These are phyloP conservation scores for Exserohilum rostratum DNA, from an alignment of 2,329 filamentous ascomycete species.

Conservation along the genomic window DNA sequence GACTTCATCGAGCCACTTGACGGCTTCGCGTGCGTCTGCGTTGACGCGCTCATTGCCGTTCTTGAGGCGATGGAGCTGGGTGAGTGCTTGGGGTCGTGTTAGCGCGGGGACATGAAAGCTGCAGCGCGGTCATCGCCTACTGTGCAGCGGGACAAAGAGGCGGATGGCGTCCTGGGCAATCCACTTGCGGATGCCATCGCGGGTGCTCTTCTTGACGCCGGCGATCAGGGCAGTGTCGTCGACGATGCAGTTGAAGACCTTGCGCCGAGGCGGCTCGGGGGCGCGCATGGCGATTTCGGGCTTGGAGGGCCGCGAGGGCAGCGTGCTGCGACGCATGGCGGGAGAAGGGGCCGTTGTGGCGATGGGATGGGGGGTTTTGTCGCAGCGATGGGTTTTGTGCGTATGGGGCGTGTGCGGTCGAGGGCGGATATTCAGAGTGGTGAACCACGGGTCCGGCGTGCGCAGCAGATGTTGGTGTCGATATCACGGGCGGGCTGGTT, in stretches of 20 bases:
- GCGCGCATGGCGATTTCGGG: slow-evolving; percentile 34
- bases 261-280: slow-evolving; percentile 47
- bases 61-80: slow-evolving; percentile 54
- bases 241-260: slow-evolving; percentile 61
- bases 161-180: slow-evolving; percentile 56
- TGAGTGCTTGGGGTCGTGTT: slow-evolving; percentile 49
- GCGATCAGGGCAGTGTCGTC: slow-evolving; percentile 59
- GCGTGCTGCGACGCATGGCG: slow-evolving; percentile 42
- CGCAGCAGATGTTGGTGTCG: background rate
- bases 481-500: slow-evolving; percentile 26
- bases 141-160: slow-evolving; percentile 59
- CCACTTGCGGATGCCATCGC: slow-evolving; percentile 60
- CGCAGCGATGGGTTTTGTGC: slow-evolving; percentile 7
- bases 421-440: slow-evolving; percentile 2
- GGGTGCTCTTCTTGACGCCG: slow-evolving; percentile 58
- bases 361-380: slow-evolving; percentile 13
- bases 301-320: slow-evolving; percentile 35
- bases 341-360: slow-evolving; percentile 12
- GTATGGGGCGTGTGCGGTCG: slow-evolving; percentile 10
- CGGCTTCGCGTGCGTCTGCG: slow-evolving; percentile 55
- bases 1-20: slow-evolving; percentile 59
- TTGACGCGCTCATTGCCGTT: slow-evolving; percentile 50
- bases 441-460: slow-evolving; percentile 19
- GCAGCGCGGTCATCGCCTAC: slow-evolving; percentile 42
- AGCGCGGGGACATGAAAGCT: slow-evolving; percentile 18